Evolutionary conservation across 768 basidiomycete species (phyloP), one percentile per base, ranked within the genome.

Genomic region (Mycena leptocephala): DNA sequence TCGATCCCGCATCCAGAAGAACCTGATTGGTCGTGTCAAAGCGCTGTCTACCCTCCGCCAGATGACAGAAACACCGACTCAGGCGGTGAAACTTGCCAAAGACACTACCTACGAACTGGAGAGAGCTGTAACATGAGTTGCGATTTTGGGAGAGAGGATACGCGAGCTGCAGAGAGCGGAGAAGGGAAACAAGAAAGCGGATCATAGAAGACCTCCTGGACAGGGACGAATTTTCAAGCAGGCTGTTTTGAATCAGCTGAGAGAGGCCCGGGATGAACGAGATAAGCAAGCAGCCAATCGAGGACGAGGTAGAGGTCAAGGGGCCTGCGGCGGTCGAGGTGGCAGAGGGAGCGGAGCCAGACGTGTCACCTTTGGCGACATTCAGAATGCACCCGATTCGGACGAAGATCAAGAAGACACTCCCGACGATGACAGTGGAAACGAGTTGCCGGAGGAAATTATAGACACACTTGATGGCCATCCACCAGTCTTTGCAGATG

Each of bases 141-240:
- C 56, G 5, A 30, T 70, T 13, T 56, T 59, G 28, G 24, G n/a
- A 2, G 69, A 9, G 3, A 30, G 69, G 14, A 70, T 70, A 22
- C 55, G 69, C 8, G 69, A 70, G 56, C 37, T 70, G 13, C 69
- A 70, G 69, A n/a, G n/a, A n/a, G n/a, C n/a, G n/a, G n/a, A n/a
- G n/a, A n/a, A n/a, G n/a, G n/a, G n/a, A n/a, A n/a, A n/a, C n/a
- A n/a, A n/a, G n/a, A 30, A 10, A 16, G 58, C 53, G 16, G 46
- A 70, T 46, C 35, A 26, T 2, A 55, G 56, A 6, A 33, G 56
- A 24, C 69, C 69, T 11, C 24, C 33, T 4, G 69, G 69, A 10
- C 18, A 14, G 26, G 9, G 33, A 10, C 35, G 69, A 6, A 24
- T 70, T 20, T 70, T 32, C n/a, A 56, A 70, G 9, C 55, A 70